phyloP scores from a whole-genome alignment of 139 green algal genomes.

The Micractinium conductrix region DNA sequence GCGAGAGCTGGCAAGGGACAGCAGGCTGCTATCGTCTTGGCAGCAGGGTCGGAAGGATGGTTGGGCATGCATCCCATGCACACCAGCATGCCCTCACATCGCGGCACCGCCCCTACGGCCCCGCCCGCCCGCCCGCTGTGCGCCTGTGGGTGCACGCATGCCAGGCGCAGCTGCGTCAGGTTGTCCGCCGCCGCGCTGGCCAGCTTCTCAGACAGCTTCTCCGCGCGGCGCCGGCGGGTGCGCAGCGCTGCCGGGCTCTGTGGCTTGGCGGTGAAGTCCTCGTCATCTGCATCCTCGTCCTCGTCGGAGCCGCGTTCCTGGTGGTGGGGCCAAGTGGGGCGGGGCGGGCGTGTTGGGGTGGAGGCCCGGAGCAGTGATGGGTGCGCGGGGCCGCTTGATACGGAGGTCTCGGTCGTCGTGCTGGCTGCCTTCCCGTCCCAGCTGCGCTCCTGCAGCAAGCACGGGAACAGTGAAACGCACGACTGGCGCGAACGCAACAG shows the following conservation, averaged over 20 bases:
- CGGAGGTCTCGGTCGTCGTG: too few species aligned
- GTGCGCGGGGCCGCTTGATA: too few species aligned
- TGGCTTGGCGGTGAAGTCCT: neutral
- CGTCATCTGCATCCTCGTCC: neutral
- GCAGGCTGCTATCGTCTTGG: too few species aligned
- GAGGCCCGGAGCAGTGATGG: too few species aligned
- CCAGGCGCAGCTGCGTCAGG: constrained; percentile 69
- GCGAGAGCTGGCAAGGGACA: neutral
- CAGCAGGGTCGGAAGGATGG: neutral
- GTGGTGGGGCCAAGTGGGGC: too few species aligned
- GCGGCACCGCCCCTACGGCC: neutral
- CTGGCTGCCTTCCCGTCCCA: too few species aligned
- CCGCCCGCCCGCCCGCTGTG: too few species aligned
- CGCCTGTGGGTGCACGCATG: constrained; percentile 71
- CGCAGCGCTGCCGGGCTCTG: neutral
- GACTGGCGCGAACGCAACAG: too few species aligned
- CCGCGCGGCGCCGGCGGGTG: neutral
- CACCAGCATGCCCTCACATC: neutral
- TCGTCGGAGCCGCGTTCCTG: neutral
- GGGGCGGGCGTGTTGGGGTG: too few species aligned
- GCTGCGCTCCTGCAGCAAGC: too few species aligned
- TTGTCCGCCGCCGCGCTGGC: constrained; percentile 31
- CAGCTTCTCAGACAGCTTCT: constrained; percentile 13
- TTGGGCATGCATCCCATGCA: neutral
- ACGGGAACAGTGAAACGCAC: too few species aligned